phyloP scores from a whole-genome alignment of 306 rosid genomes.

The Bauhinia variegata region DNA sequence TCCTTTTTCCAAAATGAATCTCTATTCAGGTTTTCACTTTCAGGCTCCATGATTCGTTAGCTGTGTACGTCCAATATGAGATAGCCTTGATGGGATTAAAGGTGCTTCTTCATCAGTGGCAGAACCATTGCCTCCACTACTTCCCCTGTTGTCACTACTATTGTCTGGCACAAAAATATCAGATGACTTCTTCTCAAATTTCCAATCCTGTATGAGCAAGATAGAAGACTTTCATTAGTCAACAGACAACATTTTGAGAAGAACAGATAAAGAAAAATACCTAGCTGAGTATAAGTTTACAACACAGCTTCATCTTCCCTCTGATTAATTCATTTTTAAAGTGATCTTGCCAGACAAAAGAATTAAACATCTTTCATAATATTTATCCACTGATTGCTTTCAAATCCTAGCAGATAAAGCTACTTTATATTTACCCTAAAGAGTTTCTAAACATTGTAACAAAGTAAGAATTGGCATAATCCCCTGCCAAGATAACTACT shows the following conservation, averaged over 20 bases:
- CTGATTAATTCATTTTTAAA: not conserved
- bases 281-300: not conserved
- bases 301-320: not conserved
- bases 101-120: conserved; percentile 71
- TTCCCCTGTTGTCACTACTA: conserved; percentile 36
- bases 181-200: conserved; percentile 80
- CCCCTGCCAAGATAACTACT: not conserved
- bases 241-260: not conserved
- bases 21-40: conserved; percentile 36
- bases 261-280: not conserved
- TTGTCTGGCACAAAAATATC: conserved; percentile 58
- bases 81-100: conserved; percentile 72
- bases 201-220: conserved; percentile 77
- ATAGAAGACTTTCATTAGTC: conserved; percentile 3
- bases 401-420: too few relatives aligned
- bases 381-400: too few relatives aligned
- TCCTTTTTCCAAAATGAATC: conserved; percentile 37
- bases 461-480: too few relatives aligned
- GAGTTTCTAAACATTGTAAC: too few relatives aligned
- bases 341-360: too few relatives aligned
- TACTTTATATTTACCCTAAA: too few relatives aligned
- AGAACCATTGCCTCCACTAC: conserved; percentile 51
- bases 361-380: too few relatives aligned
- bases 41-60: conserved; percentile 47
- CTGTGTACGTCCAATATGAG: conserved; percentile 72